Conservation (phyloP, 257 asterid genomes). For the Capsicum rhomboideum region DNA sequence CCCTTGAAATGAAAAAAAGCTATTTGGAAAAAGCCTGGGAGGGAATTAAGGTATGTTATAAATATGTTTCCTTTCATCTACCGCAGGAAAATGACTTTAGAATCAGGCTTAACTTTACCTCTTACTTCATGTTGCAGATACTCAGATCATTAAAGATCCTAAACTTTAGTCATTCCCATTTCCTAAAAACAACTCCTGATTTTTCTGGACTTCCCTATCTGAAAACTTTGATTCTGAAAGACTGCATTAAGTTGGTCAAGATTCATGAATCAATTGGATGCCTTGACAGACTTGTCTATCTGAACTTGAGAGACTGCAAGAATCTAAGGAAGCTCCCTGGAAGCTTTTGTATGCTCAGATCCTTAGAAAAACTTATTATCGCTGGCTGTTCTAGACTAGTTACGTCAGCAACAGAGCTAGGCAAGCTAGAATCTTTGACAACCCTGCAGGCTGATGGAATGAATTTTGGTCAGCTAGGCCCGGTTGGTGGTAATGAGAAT, state of each 20-base stretch:
- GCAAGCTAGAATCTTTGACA: constrained; percentile 3
- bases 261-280: constrained; percentile 12
- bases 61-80: not conserved
- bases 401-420: not conserved
- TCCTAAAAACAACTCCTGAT: not conserved
- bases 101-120: not conserved
- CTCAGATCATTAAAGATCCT: constrained; percentile 2
- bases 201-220: constrained; percentile 6
- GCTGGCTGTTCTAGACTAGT: constrained; percentile 7
- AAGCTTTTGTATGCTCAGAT: not conserved
- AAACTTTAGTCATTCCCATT: not conserved
- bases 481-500: not conserved
- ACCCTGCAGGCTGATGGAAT: constrained; percentile 5
- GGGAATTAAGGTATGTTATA: not conserved
- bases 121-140: not conserved
- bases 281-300: not conserved
- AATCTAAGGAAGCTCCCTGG: constrained; percentile 1
- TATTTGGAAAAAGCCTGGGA: not conserved
- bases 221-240: constrained; percentile 3
- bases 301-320: constrained; percentile 8
- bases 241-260: constrained; percentile 9
- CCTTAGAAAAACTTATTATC: constrained; percentile 1
- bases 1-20: constrained; percentile 5
- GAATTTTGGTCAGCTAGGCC: not conserved
- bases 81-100: not conserved